Conservation (phyloP, 495 filamentous ascomycete species). For the Aspergillus funiculosus region DNA sequence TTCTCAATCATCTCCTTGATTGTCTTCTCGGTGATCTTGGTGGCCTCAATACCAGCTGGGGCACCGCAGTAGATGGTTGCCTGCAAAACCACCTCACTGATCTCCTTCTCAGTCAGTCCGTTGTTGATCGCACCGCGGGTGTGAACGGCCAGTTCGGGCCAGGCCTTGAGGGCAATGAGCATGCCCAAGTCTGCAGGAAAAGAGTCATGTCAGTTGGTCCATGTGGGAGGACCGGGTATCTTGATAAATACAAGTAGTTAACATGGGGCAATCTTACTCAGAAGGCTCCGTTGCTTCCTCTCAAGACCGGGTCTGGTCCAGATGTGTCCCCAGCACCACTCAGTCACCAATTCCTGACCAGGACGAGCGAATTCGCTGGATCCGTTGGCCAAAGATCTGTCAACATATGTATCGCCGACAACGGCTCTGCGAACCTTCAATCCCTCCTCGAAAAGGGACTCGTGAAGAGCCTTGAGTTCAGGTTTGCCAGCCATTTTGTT, state of each 20-base stretch:
- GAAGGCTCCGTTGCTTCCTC: constrained; percentile 45
- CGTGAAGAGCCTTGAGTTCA: too few relatives aligned
- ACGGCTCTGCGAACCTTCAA: constrained; percentile 45
- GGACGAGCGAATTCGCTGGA: constrained; percentile 43
- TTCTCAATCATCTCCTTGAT: constrained; percentile 15
- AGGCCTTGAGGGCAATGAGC: constrained; percentile 47
- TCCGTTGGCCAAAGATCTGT: constrained; percentile 33
- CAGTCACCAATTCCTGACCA: constrained; percentile 47
- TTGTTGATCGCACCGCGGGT: constrained; percentile 48
- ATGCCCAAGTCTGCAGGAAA: too few relatives aligned
- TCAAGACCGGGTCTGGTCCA: constrained; percentile 51
- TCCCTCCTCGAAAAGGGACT: constrained; percentile 43
- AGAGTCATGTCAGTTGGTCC: too few relatives aligned
- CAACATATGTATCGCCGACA: constrained; percentile 48
- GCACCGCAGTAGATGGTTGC: constrained; percentile 49
- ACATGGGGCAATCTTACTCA: too few relatives aligned
- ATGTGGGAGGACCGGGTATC: too few relatives aligned
- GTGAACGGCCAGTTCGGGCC: constrained; percentile 47
- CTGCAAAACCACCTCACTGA: constrained; percentile 40
- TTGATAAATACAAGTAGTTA: too few relatives aligned
- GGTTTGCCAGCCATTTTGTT: too few relatives aligned
- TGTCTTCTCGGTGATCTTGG: constrained; percentile 12
- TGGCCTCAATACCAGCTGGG: constrained; percentile 50
- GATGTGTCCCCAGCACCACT: constrained; percentile 48
- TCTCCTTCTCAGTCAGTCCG: constrained; percentile 47